Evolutionary conservation across 345 rosid species (phyloP), one percentile per base, ranked within the genome.

Genomic region (Aurinia saxatilis): DNA sequence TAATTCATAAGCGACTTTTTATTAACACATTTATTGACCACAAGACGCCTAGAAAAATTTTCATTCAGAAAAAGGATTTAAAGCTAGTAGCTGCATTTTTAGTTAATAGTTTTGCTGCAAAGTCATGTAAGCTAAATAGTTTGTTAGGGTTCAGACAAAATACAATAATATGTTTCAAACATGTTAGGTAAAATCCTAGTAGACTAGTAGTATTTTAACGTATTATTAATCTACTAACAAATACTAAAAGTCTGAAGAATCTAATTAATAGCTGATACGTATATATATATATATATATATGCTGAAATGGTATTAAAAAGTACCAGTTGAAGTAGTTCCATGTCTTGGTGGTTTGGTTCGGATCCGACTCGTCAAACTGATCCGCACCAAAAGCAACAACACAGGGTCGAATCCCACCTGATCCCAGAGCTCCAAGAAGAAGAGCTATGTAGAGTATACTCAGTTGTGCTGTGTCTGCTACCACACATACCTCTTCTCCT

Each of bases 371-470:
- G 6, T 82, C 75, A 55, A 87, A 87, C 61, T 87, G 97, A 72
- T 90, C 92, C 17, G 95, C 97, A 60, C 97, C 97, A 39, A 90
- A 90, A 21, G 90, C 84, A 16, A 80, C 92, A 45, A 87, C 95
- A 57, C 97, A 87, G 2, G 97, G 97, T 53, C 95, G 79, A 80
- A 87, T 87, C 57, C 78, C 99, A 37, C 99, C 97, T 4, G 99
- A 68, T 23, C 97, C 97, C 13, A 90, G 37, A 16, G 96, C 96
- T 17, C 70, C 79, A 0, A 93, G 84, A 3, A 85, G 77, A 23
- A 93, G 90, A 36, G 91, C 82, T 15, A 54, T 37, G 59, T 93
- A 90, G 0, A 93, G 74, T 57, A 93, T 52, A 45, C 82, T 82
- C 48, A 83, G 8, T 27, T 88, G 96, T 41, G 80, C 77, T 7